Conservation (phyloP, 331 rosid species). For the Acacia pycnantha region DNA sequence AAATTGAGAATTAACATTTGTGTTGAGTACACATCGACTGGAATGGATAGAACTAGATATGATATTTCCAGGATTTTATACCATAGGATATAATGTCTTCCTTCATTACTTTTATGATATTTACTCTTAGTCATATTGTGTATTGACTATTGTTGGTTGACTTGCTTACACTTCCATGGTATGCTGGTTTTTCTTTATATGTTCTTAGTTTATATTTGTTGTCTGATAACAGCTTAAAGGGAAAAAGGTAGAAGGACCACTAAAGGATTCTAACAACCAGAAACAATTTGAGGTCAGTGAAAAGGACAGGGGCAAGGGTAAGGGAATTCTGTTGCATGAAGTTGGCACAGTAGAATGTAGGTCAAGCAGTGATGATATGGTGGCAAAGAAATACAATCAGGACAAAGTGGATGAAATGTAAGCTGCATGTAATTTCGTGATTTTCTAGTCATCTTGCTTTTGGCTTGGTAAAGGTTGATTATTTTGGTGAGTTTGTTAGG, state of each 20-base stretch:
- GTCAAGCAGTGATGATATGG: constrained; percentile 36
- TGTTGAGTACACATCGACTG: constrained; percentile 7
- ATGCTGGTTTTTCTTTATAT: constrained; percentile 16
- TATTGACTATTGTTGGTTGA: constrained; percentile 1
- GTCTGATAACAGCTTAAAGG: constrained; percentile 45
- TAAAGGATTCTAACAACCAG: constrained; percentile 44
- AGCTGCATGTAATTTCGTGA: constrained; percentile 31
- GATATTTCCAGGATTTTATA: background rate
- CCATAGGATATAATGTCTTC: constrained; percentile 9
- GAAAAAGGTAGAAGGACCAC: constrained; percentile 41
- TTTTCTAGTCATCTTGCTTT: constrained; percentile 15
- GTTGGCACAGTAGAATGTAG: constrained; percentile 37
- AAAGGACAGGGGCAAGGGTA: constrained; percentile 53
- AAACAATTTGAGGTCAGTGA: constrained; percentile 40
- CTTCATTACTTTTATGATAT: background rate
- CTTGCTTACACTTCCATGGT: constrained; percentile 5
- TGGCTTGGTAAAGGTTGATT: constrained; percentile 14
- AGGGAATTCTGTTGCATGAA: constrained; percentile 49
- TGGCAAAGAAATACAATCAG: constrained; percentile 36
- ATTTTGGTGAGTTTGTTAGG: constrained; percentile 45
- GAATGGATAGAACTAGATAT: constrained; percentile 10
- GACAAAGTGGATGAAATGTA: constrained; percentile 63
- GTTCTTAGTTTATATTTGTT: constrained; percentile 18
- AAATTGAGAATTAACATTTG: background rate
- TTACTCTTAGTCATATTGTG: background rate